A percentile compares a stretch with the other conserved stretches of the same genome.
Conservation (phyloP, 2,329 filamentous ascomycete genomes). For the Cercospora zeae-maydis region DNA sequence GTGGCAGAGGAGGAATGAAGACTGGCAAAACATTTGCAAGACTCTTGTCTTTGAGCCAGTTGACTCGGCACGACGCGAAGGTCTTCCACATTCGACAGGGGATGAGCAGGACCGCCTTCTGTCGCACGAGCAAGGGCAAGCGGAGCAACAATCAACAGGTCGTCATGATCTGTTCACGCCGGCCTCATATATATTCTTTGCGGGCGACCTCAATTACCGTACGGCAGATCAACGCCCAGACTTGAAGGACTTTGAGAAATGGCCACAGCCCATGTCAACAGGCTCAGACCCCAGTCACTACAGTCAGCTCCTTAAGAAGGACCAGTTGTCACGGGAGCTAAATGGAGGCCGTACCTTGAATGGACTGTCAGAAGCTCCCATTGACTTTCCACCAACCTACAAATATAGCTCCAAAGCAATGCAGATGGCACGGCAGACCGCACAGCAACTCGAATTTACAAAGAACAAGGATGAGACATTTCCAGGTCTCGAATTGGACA, state of each 20-base stretch:
- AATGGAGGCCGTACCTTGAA: conserved; percentile 69
- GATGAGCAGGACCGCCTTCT: conserved; percentile 20
- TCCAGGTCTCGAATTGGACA: conserved; percentile 17
- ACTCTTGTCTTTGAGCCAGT: conserved; percentile 64
- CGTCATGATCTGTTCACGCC: conserved; percentile 63
- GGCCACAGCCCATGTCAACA: conserved; percentile 59
- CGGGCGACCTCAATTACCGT: conserved; percentile 93
- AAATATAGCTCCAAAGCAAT: conserved; percentile 63
- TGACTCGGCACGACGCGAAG: conserved; percentile 3
- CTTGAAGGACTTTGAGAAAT: conserved; percentile 53
- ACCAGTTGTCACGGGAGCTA: conserved; percentile 76
- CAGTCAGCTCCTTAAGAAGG: conserved; percentile 62
- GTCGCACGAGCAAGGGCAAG: not conserved
- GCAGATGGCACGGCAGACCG: conserved; percentile 28
- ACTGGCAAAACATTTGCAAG: conserved; percentile 82
- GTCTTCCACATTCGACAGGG: conserved; percentile 24
- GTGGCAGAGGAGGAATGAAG: conserved; percentile 70
- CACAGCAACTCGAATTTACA: conserved; percentile 19
- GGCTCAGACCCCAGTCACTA: conserved; percentile 58
- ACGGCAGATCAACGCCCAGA: conserved; percentile 64
- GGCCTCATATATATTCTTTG: conserved; percentile 74
- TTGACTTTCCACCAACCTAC: conserved; percentile 88
- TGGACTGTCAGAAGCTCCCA: conserved; percentile 67
- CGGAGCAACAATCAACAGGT: not conserved
- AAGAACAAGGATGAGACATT: conserved; percentile 19